Evolutionary conservation across 2,329 filamentous ascomycete species (phyloP), one percentile per base, ranked within the genome.

Genomic region (Pyrenochaeta sp.): DNA sequence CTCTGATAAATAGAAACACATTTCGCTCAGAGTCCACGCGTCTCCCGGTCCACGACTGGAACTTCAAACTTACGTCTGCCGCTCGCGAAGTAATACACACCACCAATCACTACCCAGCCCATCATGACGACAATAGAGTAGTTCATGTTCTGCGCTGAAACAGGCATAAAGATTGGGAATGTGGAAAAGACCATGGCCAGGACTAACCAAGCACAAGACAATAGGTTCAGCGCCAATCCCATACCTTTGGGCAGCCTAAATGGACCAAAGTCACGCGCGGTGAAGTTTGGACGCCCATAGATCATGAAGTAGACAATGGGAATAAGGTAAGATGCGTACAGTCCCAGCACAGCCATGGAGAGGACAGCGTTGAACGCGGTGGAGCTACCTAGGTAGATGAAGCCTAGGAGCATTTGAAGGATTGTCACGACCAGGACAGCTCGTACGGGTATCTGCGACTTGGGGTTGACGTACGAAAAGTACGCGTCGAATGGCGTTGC

Each of bases 181-280:
- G 56, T 79, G 58, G 79, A 80, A 35, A 83, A 80, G 1, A 81
- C 54, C 31, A 80, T 75, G 0, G 77, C 77, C 6, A 83, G 54
- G 0, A 73, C 37, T 17, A 82, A 74, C 79, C 80, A 84, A 1
- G 74, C 49, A 14, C 79, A 65, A 0, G 78, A 73, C 6, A 81
- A 48, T 0, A 74, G n/a, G 23, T 83, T 83, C 33, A 76, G 42
- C 1, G 69, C 49, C 0, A 64, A 50, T 1, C 79, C 80, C 12
- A 74, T 42, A 0, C 15, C 7, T 29, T 63, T 50, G 0, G 77
- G 75, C 21, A 82, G 58, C 31, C 43, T 45, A 48, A 67, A 67
- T 1, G 50, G 33, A 0, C 62, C 60, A 32, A 57, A 63, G 1
- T 60, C 54, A 14, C 51, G 53, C 2, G 35, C 14, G 6, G 49